These are phyloP conservation scores for Russula sp. DNA, from an alignment of 768 basidiomycete genomes.

Conservation along the genomic window DNA sequence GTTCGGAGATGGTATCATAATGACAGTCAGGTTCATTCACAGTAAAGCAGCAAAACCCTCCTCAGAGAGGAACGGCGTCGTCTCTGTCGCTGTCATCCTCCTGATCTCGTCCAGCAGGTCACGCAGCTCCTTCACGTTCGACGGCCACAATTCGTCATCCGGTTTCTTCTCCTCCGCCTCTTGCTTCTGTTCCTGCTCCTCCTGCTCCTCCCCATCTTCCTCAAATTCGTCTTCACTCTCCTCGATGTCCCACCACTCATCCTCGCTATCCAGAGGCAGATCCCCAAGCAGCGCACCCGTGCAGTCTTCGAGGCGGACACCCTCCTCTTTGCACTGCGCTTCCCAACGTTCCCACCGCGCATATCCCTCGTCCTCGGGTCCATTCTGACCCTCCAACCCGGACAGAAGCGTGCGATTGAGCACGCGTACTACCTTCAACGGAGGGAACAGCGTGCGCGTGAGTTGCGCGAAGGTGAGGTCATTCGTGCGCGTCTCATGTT, in stretches of 20 bases:
- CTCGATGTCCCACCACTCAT: constrained; percentile 35
- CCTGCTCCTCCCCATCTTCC: constrained; percentile 34
- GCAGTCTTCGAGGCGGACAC: constrained; percentile 70
- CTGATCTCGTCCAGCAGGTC: constrained; percentile 29
- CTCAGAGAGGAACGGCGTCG: constrained; percentile 13
- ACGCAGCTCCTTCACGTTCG: constrained; percentile 29
- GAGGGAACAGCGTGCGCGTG: constrained; percentile 55
- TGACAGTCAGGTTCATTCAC: neutral
- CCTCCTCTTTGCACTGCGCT: constrained; percentile 47
- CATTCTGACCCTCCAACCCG: constrained; percentile 53
- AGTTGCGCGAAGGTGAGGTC: constrained; percentile 63
- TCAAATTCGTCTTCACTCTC: constrained; percentile 37
- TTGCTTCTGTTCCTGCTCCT: too few relatives aligned
- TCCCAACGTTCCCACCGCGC: constrained; percentile 73
- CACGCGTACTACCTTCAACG: constrained; percentile 55
- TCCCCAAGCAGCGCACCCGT: constrained; percentile 62
- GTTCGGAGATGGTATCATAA: neutral
- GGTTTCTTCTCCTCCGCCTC: neutral
- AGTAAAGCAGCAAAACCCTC: constrained; percentile 18
- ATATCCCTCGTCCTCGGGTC: constrained; percentile 44
- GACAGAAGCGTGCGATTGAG: constrained; percentile 53
- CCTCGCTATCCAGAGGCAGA: constrained; percentile 36
- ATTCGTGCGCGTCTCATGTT: constrained; percentile 45
- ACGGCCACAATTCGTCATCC: constrained; percentile 30
- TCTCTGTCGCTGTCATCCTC: constrained; percentile 25